phyloP scores from a whole-genome alignment of 2,329 filamentous ascomycete species.

The Decorospora gaudefroyi region DNA sequence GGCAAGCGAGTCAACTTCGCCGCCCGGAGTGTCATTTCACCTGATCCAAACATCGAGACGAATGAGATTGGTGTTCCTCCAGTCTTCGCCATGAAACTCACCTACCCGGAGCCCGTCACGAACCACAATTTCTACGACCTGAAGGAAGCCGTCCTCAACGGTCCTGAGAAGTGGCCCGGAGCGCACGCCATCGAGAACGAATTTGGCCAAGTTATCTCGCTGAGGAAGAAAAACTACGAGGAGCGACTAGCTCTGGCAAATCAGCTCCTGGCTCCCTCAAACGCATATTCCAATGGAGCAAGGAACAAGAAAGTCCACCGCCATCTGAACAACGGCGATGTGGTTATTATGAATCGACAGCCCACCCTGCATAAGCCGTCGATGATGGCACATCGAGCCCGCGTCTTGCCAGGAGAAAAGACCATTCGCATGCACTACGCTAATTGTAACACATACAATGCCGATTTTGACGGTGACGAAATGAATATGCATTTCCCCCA shows the following conservation, averaged over 20 bases:
- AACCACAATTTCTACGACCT: conserved; percentile 96
- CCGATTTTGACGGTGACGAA: conserved; percentile 98
- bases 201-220: conserved; percentile 84
- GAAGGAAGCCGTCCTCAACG: conserved; percentile 95
- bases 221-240: conserved; percentile 84
- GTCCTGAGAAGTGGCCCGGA: conserved; percentile 89
- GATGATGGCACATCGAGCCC: conserved; percentile 96
- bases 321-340: conserved; percentile 93
- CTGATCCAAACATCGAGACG: conserved; percentile 97
- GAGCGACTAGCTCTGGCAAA: conserved; percentile 90
- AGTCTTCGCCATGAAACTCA: conserved; percentile 95
- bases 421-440: conserved; percentile 99
- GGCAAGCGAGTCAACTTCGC: conserved; percentile 99
- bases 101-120: conserved; percentile 95
- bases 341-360: conserved; percentile 98
- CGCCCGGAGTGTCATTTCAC: conserved; percentile 95
- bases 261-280: conserved; percentile 84
- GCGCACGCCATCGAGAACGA: conserved; percentile 95
- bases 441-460: conserved; percentile 99
- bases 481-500: conserved; percentile 99
- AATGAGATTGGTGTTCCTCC: conserved; percentile 98
- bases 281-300: conserved; percentile 71
- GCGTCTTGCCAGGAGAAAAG: conserved; percentile 90
- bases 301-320: conserved; percentile 96
- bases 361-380: conserved; percentile 97